Evolutionary conservation across 2,329 filamentous ascomycete genomes (phyloP), one percentile per base, ranked within the genome.

Genomic region (Talaromyces funiculosus): DNA sequence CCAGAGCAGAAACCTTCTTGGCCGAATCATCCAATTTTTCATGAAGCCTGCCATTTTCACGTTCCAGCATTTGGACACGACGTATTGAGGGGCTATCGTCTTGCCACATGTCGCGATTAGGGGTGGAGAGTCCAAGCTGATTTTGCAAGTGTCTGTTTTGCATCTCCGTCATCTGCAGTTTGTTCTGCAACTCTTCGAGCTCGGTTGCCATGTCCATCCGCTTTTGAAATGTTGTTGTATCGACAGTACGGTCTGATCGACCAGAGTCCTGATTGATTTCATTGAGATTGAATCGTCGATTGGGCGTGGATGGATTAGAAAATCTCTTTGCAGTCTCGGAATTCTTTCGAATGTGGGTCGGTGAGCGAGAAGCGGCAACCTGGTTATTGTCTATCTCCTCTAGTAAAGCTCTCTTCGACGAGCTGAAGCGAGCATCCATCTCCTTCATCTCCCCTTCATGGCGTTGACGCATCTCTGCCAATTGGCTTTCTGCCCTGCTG

Each of bases 11-110:
- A 2, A 97, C 88, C 77, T 97, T 97, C 80, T 90, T 93, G 18
- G 88, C 82, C 2, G 93, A 97, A 73, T 97, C 92, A 73, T 97
- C 93, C 4, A 97, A 86, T 84, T 96, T 90, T 64, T 96, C 91
- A 69, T 97, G 93, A 14, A 97, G 82, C 60, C 92, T 87, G 73
- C 84, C 92, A 75, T 97, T 97, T 71, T 90, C 93, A 67, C 91
- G 86, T 75, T 97, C 93, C 4, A 97, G 83, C 76, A 97, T 93
- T 71, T 96, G 89, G 68, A 96, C 88, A 16, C 94, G 87, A 59
- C 88, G 84, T 53, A 89, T 73, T 1, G 90, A 93, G 1, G 90
- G 90, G 66, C 87, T 93, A 47, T 94, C 87, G 42, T 93, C 89
- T 60, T 86, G 79, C 72, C 80, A 85, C 37, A 78, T 74, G 60